Percentiles rank a stretch among this genome's conserved stretches.
phyloP scores from a whole-genome alignment of 805 yeast genomes.

The Kodamaea laetipori region DNA sequence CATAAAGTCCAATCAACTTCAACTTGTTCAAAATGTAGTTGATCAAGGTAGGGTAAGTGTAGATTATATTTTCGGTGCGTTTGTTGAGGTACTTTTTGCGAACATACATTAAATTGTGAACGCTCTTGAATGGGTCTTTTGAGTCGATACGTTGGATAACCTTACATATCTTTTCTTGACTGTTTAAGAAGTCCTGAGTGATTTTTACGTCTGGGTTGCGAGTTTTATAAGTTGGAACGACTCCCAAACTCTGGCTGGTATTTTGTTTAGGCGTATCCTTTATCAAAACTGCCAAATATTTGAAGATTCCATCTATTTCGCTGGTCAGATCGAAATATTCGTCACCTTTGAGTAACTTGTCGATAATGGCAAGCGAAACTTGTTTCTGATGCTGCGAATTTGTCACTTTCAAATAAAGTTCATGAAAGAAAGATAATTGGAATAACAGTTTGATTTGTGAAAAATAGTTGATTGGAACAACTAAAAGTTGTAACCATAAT shows the following conservation, averaged over 20 bases:
- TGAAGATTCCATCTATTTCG: constrained; percentile 62
- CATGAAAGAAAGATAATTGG: constrained; percentile 51
- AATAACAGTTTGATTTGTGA: constrained; percentile 43
- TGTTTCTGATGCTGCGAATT: constrained; percentile 52
- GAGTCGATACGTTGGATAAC: constrained; percentile 63
- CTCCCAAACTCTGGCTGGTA: constrained; percentile 44
- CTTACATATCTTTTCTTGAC: constrained; percentile 68
- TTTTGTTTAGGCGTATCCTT: constrained; percentile 33
- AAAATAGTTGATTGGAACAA: constrained; percentile 51
- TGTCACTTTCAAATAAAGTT: constrained; percentile 54
- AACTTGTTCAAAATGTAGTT: constrained; percentile 61
- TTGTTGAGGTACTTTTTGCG: constrained; percentile 50
- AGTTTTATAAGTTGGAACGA: constrained; percentile 34
- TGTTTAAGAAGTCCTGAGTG: constrained; percentile 41
- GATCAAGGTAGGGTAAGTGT: constrained; percentile 77
- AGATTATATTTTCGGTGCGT: constrained; percentile 58
- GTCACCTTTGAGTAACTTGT: constrained; percentile 51
- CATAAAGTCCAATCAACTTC: constrained; percentile 42
- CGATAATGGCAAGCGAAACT: constrained; percentile 62
- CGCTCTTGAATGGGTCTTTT: constrained; percentile 41
- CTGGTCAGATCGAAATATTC: constrained; percentile 35
- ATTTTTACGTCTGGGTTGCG: constrained; percentile 31
- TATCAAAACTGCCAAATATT: constrained; percentile 58
- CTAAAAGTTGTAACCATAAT: constrained; percentile 48
- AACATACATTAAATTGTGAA: constrained; percentile 37